These are phyloP conservation scores for Smittium culicis DNA, from an alignment of 371 early-diverging fungal species.

Conservation along the genomic window DNA sequence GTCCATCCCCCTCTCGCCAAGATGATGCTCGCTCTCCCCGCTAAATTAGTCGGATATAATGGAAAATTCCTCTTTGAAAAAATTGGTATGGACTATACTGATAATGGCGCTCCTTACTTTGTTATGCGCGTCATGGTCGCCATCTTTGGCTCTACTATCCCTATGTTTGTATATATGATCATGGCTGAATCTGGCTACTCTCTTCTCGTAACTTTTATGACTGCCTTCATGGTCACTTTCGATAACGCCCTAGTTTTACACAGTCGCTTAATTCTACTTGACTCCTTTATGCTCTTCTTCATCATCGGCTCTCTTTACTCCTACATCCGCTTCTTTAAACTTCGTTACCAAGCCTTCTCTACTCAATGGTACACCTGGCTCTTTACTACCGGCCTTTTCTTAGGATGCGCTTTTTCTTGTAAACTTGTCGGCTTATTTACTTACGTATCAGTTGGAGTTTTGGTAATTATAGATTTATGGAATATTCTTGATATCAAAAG, in stretches of 20 bases:
- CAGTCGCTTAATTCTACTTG: constrained; percentile 81
- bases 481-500: constrained; percentile 66
- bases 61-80: constrained; percentile 86
- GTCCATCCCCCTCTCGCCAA: constrained; percentile 99
- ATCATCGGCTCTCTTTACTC: constrained; percentile 62
- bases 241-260: constrained; percentile 88
- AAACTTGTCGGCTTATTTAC: constrained; percentile 92
- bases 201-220: constrained; percentile 55
- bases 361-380: constrained; percentile 67
- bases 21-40: constrained; percentile 76
- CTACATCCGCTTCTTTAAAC: constrained; percentile 76
- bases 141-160: constrained; percentile 57
- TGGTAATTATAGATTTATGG: constrained; percentile 85
- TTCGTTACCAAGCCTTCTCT: constrained; percentile 46
- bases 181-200: constrained; percentile 79
- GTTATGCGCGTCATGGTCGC: constrained; percentile 70
- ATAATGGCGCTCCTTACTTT: constrained; percentile 80
- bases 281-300: constrained; percentile 82
- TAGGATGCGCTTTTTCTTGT: constrained; percentile 46
- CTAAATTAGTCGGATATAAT: constrained; percentile 77
- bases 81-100: constrained; percentile 80
- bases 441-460: constrained; percentile 67
- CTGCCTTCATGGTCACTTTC: constrained; percentile 63
- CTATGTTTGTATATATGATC: constrained; percentile 66
- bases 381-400: constrained; percentile 46